Conservation (phyloP, 139 green algal genomes). For the Yamagishiella unicocca region DNA sequence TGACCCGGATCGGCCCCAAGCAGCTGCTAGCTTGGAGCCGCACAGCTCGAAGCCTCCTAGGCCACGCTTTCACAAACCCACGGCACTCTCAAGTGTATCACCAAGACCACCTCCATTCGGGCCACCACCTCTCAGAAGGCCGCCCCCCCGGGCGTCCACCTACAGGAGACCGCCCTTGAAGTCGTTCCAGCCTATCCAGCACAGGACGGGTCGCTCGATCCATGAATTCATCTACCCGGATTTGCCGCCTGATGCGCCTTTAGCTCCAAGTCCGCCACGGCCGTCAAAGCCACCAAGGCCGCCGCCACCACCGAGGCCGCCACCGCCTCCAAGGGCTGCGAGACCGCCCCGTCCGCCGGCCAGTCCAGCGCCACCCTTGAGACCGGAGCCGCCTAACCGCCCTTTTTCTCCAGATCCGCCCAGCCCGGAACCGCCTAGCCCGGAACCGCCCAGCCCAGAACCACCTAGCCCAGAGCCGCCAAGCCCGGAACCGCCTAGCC, state of each 20-base stretch:
- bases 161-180: no score
- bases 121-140: no score
- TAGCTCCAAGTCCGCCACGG: neutral
- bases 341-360: neutral
- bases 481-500: neutral
- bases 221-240: conserved; percentile 8
- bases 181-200: no score
- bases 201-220: neutral
- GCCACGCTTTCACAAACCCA: no score
- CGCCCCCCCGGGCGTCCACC: no score
- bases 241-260: neutral
- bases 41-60: no score
- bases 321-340: neutral
- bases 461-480: neutral
- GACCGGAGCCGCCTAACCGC: no score
- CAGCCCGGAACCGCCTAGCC: neutral
- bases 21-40: no score
- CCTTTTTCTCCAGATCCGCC: neutral
- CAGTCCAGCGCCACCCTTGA: neutral
- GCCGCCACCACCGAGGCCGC: neutral
- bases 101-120: no score
- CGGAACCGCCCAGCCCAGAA: neutral
- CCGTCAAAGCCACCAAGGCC: neutral
- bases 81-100: no score
- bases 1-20: no score